Base-by-base conservation (phyloP, 805 yeast genomes). In the Yamadazyma endophytica region DNA sequence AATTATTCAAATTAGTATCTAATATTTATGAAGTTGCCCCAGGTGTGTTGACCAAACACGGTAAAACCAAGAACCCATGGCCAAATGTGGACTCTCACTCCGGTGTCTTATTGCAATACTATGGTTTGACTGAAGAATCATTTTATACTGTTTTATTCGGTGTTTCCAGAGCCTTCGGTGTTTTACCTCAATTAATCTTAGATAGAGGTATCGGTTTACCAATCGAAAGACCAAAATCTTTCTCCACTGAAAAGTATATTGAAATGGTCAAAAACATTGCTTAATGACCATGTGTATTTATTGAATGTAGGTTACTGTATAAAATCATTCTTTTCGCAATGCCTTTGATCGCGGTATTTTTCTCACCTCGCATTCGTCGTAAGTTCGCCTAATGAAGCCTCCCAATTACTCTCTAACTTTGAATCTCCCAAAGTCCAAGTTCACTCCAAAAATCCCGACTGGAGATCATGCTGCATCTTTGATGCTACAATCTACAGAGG, bases 171-270 rank as follows among this genome's bases (percentile, higher is more conserved):
- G 77, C 89, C 24, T 68, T 83, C 39, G 92, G 92, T 45, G 86
- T 83, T 29, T 65, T 83, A 52, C 75, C 86, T 24, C 92, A 83
- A 64, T 68, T 83, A 56, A 77, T 83, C 46, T 76, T 84, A 75
- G 92, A 83, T 65, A 70, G 92, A 43, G 75, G 78, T 44, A 60
- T 78, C 34, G 90, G 90, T 32, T 56, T 82, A 58, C 87, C 92
- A 34, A 80, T 83, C 44, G 92, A 83, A 64, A 74, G 92, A 57
- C 92, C 92, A 54, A 82, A 79, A 70, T 66, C 95, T 42, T 85
- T 87, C 86, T 84, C 95, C 40, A 86, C 96, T 45, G 90, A 86
- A 68, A 87, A 87, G 70, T 85, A 82, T 73, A 79, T 77, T 57
- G 87, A 85, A 73, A 68, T 86, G 61, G 94, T 82, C 54, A 70